phyloP scores from a whole-genome alignment of 208 protist species.

The Kentomonas sorsogonicus region DNA sequence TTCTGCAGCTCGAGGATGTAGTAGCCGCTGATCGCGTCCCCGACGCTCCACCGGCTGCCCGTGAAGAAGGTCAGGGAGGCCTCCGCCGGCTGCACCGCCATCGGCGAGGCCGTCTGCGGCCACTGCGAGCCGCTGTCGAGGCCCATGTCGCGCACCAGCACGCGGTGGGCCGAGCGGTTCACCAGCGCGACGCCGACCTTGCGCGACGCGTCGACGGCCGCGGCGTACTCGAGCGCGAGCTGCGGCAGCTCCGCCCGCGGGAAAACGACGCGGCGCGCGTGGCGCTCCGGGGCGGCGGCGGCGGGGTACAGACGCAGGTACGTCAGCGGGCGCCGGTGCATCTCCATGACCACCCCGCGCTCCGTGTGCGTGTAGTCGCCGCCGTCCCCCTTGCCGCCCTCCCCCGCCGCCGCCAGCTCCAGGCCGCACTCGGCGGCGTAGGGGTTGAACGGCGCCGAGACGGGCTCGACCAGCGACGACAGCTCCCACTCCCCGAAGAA shows the following conservation, averaged over 20 bases:
- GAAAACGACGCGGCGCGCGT: constrained; percentile 19
- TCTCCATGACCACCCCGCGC: constrained; percentile 33
- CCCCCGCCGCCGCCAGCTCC: too few species aligned
- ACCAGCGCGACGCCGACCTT: constrained; percentile 51
- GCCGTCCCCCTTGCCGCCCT: constrained; percentile 7
- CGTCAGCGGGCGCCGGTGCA: constrained; percentile 28
- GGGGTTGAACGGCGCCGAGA: constrained; percentile 30
- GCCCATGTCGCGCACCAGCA: constrained; percentile 23
- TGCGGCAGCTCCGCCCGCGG: constrained; percentile 40
- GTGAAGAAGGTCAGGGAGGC: constrained; percentile 67
- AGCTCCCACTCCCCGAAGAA: constrained; percentile 45
- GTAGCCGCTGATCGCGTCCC: constrained; percentile 62
- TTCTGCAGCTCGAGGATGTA: constrained; percentile 65
- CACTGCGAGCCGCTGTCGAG: constrained; percentile 51
- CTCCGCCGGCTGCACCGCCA: constrained; percentile 36
- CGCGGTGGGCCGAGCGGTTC: constrained; percentile 39
- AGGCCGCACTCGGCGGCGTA: constrained; percentile 41
- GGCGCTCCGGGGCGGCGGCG: constrained; percentile 6
- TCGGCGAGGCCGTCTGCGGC: constrained; percentile 31
- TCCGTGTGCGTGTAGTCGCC: constrained; percentile 25
- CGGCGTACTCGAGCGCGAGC: constrained; percentile 34
- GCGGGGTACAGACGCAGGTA: constrained; percentile 40
- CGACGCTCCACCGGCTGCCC: constrained; percentile 54
- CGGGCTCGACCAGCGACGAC: constrained; percentile 27
- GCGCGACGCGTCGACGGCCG: constrained; percentile 35